Conservation (phyloP, 2,329 filamentous ascomycete species). For the Iodosphaeria phyllophila region DNA sequence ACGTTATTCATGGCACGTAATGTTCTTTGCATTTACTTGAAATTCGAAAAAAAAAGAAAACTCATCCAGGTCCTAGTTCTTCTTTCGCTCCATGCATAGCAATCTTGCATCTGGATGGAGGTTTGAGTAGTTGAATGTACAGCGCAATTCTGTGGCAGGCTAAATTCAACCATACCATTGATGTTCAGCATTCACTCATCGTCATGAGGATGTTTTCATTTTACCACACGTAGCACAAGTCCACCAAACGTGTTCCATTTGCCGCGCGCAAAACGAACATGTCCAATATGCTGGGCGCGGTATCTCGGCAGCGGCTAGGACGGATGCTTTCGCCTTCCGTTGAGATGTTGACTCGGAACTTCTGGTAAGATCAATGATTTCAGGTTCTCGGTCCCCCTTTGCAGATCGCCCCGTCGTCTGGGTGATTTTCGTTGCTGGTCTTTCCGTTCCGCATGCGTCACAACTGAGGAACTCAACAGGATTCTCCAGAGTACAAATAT, state of each 20-base stretch:
- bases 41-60: too few relatives aligned
- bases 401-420: constrained; percentile 5
- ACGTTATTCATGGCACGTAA: too few relatives aligned
- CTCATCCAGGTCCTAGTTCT: too few relatives aligned
- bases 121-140: too few relatives aligned
- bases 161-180: too few relatives aligned
- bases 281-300: constrained; percentile 21
- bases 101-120: too few relatives aligned
- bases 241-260: constrained; percentile 37
- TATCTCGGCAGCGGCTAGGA: constrained; percentile 3
- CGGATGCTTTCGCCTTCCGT: constrained; percentile 1
- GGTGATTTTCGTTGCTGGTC: constrained; percentile 13
- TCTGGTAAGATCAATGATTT: constrained; percentile 8
- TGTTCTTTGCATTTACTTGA: too few relatives aligned
- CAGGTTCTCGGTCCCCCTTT: constrained; percentile 7
- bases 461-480: constrained; percentile 29
- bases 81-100: too few relatives aligned
- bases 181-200: too few relatives aligned
- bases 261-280: constrained; percentile 30
- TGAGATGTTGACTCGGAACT: constrained; percentile 3
- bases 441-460: constrained; percentile 33
- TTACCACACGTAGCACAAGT: constrained; percentile 33
- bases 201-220: constrained; percentile 30
- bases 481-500: constrained; percentile 38
- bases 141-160: too few relatives aligned